A percentile compares a stretch with the other conserved stretches of the same genome.
Evolutionary conservation across 768 basidiomycete genomes (phyloP).

Genomic region (Mrakia gelida): DNA sequence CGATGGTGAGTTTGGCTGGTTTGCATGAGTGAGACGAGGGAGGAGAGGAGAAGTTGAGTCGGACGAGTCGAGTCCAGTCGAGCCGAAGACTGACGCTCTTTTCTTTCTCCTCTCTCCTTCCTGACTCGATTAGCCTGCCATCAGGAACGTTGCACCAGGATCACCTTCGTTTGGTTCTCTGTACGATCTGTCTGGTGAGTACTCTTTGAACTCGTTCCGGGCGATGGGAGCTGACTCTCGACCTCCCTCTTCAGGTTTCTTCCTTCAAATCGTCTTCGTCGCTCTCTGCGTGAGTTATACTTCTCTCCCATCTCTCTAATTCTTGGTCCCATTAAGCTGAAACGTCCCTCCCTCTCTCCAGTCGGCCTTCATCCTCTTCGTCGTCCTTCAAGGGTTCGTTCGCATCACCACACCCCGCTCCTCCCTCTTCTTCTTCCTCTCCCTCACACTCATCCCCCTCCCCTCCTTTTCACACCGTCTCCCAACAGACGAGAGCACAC

Average conservation of each 20-base stretch:
- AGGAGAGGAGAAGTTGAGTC: neutral
- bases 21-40: too few relatives aligned
- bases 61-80: neutral
- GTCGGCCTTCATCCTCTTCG: conserved; percentile 1
- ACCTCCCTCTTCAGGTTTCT: neutral
- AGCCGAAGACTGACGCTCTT: neutral
- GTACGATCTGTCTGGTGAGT: neutral
- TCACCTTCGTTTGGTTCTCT: neutral
- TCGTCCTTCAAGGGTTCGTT: neutral
- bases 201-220: neutral
- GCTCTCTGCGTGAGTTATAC: neutral
- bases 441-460: neutral
- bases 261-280: neutral
- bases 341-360: too few relatives aligned
- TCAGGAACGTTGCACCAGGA: neutral
- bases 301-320: too few relatives aligned
- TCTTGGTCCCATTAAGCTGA: too few relatives aligned
- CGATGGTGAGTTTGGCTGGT: neutral
- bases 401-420: neutral
- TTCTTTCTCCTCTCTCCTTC: neutral
- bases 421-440: neutral
- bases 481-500: neutral
- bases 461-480: neutral
- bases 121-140: neutral
- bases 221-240: neutral